Percentiles rank a stretch among this genome's conserved stretches.
phyloP scores from a whole-genome alignment of 192 early-diverging fungal species.

The Coemansia sp. region DNA sequence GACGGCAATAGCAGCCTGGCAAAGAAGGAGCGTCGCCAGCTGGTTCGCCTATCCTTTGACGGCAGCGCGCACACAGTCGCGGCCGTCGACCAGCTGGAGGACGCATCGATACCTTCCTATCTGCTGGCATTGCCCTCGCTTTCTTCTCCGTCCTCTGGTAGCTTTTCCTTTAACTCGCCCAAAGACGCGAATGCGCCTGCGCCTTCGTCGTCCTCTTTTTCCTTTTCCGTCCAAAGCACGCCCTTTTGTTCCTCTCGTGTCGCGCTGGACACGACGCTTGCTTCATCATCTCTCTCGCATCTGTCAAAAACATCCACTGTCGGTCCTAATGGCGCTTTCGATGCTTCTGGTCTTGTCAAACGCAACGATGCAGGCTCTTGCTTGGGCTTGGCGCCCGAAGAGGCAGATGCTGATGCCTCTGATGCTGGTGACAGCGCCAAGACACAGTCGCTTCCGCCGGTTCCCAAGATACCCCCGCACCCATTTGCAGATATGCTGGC shows the following conservation, averaged over 20 bases:
- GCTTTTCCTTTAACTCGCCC: background rate
- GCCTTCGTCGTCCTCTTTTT: background rate
- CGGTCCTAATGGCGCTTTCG: background rate
- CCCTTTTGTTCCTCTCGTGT: background rate
- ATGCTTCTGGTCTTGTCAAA: background rate
- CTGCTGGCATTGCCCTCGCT: slow-evolving; percentile 18
- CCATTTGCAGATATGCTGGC: background rate
- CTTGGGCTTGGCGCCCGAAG: background rate
- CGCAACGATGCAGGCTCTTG: background rate
- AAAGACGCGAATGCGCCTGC: background rate
- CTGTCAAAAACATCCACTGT: background rate
- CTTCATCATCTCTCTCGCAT: background rate
- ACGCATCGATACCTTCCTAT: slow-evolving; percentile 15
- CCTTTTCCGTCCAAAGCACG: background rate
- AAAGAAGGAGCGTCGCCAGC: slow-evolving; percentile 14
- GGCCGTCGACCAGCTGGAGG: slow-evolving; percentile 13
- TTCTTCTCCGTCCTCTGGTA: slow-evolving; percentile 1
- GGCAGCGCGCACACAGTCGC: slow-evolving; percentile 23
- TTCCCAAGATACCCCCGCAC: background rate
- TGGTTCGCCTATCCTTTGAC: slow-evolving; percentile 31
- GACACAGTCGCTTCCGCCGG: slow-evolving; percentile 1
- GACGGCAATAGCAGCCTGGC: slow-evolving; percentile 6
- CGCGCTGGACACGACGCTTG: background rate
- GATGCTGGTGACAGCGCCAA: background rate
- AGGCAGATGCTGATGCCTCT: background rate